These are phyloP conservation scores for Crepidotus variabilis DNA, from an alignment of 768 basidiomycete species.

Conservation along the genomic window DNA sequence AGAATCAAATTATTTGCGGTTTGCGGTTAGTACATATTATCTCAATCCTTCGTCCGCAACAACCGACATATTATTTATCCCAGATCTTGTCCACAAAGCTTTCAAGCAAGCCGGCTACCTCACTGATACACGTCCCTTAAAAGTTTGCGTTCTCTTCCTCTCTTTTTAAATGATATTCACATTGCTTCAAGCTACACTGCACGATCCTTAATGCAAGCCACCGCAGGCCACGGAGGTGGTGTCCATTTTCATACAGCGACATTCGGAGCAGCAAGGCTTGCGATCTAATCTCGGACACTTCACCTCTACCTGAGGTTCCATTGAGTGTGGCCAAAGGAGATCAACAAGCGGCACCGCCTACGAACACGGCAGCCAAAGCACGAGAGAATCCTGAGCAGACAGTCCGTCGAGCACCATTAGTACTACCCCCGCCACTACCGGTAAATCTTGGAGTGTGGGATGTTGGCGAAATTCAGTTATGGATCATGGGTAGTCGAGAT, in stretches of 20 bases:
- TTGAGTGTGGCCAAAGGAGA: background rate
- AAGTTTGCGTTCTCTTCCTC: slow-evolving; percentile 26
- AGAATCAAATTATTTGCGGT: slow-evolving; percentile 22
- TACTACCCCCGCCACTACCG: slow-evolving; percentile 16
- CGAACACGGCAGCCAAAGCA: background rate
- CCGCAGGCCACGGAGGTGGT: slow-evolving; percentile 31
- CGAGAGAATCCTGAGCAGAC: background rate
- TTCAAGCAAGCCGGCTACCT: slow-evolving; percentile 42
- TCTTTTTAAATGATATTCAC: background rate
- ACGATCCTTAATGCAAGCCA: slow-evolving; percentile 47
- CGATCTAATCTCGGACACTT: background rate
- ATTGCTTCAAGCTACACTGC: slow-evolving; percentile 38
- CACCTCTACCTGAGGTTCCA: background rate
- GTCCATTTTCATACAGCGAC: slow-evolving; percentile 36
- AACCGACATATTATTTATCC: background rate
- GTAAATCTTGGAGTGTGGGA: slow-evolving; percentile 52
- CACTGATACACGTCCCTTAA: slow-evolving; percentile 41
- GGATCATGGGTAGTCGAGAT: slow-evolving; percentile 68
- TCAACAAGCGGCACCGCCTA: background rate
- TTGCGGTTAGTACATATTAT: slow-evolving; percentile 21
- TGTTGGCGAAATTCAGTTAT: slow-evolving; percentile 59
- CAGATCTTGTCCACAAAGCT: slow-evolving; percentile 38
- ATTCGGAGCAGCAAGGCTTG: slow-evolving; percentile 16
- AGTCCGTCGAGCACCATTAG: background rate
- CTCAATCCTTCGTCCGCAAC: background rate